Evolutionary conservation across 176 grass and related monocot species (phyloP).

Genomic region (Carex kokanica): DNA sequence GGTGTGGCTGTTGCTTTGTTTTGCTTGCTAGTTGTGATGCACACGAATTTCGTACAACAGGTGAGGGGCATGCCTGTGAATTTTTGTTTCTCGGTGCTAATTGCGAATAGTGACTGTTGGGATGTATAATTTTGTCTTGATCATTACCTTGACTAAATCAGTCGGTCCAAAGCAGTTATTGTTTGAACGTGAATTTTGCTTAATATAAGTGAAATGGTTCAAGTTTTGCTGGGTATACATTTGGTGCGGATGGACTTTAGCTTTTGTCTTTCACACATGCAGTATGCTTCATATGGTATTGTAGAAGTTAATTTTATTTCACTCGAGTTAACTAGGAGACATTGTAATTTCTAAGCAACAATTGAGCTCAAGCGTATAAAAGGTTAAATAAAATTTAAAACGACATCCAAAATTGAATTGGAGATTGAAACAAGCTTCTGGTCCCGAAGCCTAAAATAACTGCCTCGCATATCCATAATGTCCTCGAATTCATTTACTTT

Average conservation of each 20-base stretch:
- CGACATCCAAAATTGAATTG: not conserved
- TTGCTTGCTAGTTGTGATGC: conserved; percentile 92
- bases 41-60: conserved; percentile 99
- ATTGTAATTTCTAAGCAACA: not conserved
- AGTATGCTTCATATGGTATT: not conserved
- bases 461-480: not conserved
- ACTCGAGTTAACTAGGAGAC: not conserved
- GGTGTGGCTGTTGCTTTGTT: conserved; percentile 78
- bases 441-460: not conserved
- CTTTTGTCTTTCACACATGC: not conserved
- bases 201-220: not conserved
- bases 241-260: not conserved
- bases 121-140: not conserved
- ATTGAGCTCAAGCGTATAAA: not conserved
- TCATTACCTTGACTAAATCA: not conserved
- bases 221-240: not conserved
- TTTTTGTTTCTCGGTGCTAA: conserved; percentile 8
- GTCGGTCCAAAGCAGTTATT: not conserved
- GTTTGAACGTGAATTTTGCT: not conserved
- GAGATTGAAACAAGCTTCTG: not conserved
- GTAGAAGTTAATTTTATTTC: not conserved
- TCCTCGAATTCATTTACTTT: not conserved
- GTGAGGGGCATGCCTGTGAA: conserved; percentile 27
- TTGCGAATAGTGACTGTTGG: not conserved
- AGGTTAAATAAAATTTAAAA: not conserved